Conservation (phyloP, 106 monocot genomes). For the Phalaenopsis aphrodite region DNA sequence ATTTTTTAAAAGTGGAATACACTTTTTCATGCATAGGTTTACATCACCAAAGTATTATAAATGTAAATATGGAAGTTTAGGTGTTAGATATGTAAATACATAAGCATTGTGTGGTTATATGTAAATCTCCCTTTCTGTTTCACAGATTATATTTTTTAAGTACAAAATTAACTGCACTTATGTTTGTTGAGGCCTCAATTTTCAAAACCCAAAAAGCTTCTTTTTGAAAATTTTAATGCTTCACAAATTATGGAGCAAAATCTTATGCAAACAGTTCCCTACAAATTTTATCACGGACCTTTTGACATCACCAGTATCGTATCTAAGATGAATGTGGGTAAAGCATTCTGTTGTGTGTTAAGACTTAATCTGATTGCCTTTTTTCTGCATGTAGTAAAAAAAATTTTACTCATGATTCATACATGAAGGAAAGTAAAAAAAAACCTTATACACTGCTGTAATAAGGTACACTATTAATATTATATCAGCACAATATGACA, state of each 20-base stretch:
- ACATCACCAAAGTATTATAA: too few relatives aligned
- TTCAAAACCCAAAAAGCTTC: not conserved
- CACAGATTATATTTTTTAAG: not conserved
- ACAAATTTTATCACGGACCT: not conserved
- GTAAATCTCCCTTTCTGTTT: not conserved
- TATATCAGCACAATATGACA: not conserved
- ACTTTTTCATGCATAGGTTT: too few relatives aligned
- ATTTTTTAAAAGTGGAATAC: too few relatives aligned
- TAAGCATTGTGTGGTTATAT: too few relatives aligned
- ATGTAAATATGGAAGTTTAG: too few relatives aligned
- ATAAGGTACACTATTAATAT: too few relatives aligned
- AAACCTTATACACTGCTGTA: not conserved
- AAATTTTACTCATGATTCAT: not conserved
- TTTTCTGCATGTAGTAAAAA: not conserved
- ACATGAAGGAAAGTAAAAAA: not conserved
- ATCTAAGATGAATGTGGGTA: not conserved
- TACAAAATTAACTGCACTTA: not conserved
- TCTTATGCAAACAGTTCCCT: not conserved
- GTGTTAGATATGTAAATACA: too few relatives aligned
- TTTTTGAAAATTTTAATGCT: not conserved
- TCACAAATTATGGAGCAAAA: not conserved
- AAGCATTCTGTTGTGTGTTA: not conserved
- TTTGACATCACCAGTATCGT: not conserved
- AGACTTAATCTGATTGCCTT: not conserved
- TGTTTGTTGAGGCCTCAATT: not conserved